Evolutionary conservation across 108 stramenopile species (phyloP).

Genomic region (Chaetoceros tenuissimus): DNA sequence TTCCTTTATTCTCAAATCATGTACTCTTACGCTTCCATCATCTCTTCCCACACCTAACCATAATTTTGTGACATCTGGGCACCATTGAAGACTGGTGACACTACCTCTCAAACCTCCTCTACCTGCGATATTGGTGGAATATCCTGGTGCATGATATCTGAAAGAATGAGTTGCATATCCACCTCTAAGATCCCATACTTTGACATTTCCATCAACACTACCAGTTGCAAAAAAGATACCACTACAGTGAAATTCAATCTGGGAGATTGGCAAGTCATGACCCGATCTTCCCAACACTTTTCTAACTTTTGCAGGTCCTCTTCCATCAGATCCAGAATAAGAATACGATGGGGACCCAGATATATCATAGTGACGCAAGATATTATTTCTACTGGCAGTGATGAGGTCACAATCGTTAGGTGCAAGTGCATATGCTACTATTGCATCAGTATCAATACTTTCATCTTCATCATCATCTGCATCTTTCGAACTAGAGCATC

Average conservation of each 20-base stretch:
- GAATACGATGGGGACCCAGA: conserved; percentile 13
- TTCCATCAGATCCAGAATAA: conserved; percentile 6
- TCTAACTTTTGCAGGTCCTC: conserved; percentile 9
- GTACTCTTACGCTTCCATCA: conserved; percentile 71
- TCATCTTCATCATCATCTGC: conserved; percentile 62
- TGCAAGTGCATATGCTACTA: conserved; percentile 63
- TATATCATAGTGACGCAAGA: conserved; percentile 56
- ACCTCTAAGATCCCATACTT: conserved; percentile 76
- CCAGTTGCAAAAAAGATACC: conserved; percentile 77
- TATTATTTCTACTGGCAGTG: conserved; percentile 51
- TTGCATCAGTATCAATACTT: conserved; percentile 63
- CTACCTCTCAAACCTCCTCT: conserved; percentile 30
- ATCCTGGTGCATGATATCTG: conserved; percentile 37
- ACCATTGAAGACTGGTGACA: conserved; percentile 59
- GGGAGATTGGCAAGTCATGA: conserved; percentile 63
- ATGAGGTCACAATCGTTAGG: conserved; percentile 51
- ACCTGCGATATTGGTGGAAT: conserved; percentile 28
- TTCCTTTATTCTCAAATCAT: conserved; percentile 56
- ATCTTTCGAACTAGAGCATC: conserved; percentile 3
- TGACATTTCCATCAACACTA: conserved; percentile 73
- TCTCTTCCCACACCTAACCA: conserved; percentile 71
- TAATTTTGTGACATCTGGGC: conserved; percentile 31
- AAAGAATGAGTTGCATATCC: conserved; percentile 78
- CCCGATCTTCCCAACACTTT: conserved; percentile 64
- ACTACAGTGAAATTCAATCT: conserved; percentile 59